These are phyloP conservation scores for Pyrus hybrid DNA, from an alignment of 331 rosid genomes.

Conservation along the genomic window DNA sequence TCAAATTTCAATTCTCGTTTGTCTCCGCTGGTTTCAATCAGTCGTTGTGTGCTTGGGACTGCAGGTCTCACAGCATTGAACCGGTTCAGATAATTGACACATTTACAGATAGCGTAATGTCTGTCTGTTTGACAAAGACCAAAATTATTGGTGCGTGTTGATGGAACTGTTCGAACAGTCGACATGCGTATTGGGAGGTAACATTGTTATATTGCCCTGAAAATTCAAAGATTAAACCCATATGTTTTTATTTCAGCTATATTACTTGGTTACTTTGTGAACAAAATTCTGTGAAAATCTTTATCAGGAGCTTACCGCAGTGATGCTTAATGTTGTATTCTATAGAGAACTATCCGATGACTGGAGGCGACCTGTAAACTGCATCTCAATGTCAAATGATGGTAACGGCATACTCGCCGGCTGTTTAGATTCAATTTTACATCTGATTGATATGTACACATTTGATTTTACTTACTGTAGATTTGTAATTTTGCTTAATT, in stretches of 20 bases:
- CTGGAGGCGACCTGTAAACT: conserved; percentile 85
- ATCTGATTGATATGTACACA: conserved; percentile 64
- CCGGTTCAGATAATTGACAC: conserved; percentile 80
- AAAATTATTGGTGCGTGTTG: conserved; percentile 92
- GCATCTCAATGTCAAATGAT: conserved; percentile 87
- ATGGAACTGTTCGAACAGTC: conserved; percentile 88
- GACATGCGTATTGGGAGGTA: conserved; percentile 83
- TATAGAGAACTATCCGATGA: conserved; percentile 68
- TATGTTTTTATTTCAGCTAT: background rate
- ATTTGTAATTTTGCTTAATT: background rate
- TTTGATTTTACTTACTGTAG: background rate
- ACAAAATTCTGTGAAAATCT: too few species aligned
- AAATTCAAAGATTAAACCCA: background rate
- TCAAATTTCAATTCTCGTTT: background rate
- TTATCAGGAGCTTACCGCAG: background rate
- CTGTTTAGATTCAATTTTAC: conserved; percentile 73
- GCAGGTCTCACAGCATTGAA: conserved; percentile 84
- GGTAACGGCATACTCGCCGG: conserved; percentile 75
- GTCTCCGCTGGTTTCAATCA: conserved; percentile 96
- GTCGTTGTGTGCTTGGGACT: conserved; percentile 91
- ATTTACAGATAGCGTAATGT: conserved; percentile 79
- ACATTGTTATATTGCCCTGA: background rate
- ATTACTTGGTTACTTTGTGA: background rate
- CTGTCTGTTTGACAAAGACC: conserved; percentile 78
- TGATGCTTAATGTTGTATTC: background rate